A percentile compares a stretch with the other conserved stretches of the same genome.
Evolutionary conservation across 768 basidiomycete species (phyloP).

Genomic region (Boletus sp.): DNA sequence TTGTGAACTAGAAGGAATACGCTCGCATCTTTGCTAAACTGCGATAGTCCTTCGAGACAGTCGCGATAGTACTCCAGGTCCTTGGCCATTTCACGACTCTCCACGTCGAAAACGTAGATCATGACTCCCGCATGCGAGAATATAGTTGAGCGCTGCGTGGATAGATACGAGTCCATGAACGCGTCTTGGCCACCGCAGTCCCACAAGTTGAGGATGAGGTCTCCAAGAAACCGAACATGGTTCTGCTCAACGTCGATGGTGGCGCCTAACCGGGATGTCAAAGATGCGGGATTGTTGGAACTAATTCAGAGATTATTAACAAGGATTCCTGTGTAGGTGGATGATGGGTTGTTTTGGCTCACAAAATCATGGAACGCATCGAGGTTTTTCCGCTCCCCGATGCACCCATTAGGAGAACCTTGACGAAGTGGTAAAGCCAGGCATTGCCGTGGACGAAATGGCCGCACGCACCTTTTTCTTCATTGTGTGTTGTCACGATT

Average conservation of each 20-base stretch:
- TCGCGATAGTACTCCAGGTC: conserved; percentile 92
- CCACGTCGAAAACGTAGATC: conserved; percentile 98
- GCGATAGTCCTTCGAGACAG: conserved; percentile 79
- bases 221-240: conserved; percentile 94
- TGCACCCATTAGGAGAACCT: conserved; percentile 99
- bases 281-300: conserved; percentile 90
- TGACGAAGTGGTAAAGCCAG: neutral
- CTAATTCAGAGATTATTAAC: conserved; percentile 39
- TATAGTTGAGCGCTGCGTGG: conserved; percentile 87
- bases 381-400: conserved; percentile 94
- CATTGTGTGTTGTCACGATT: conserved; percentile 16
- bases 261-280: conserved; percentile 89
- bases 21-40: conserved; percentile 76
- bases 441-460: neutral
- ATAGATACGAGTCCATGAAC: conserved; percentile 97
- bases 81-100: conserved; percentile 76
- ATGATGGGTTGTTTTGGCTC: conserved; percentile 33
- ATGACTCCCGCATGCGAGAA: conserved; percentile 96
- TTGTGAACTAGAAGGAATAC: conserved; percentile 95
- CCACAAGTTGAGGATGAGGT: conserved; percentile 95
- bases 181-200: conserved; percentile 98
- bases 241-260: conserved; percentile 99
- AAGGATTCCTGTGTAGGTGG: conserved; percentile 3
- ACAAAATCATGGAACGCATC: conserved; percentile 99
- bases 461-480: conserved; percentile 31